phyloP scores from a whole-genome alignment of 148 eudicot genomes.

The Drosera capensis region DNA sequence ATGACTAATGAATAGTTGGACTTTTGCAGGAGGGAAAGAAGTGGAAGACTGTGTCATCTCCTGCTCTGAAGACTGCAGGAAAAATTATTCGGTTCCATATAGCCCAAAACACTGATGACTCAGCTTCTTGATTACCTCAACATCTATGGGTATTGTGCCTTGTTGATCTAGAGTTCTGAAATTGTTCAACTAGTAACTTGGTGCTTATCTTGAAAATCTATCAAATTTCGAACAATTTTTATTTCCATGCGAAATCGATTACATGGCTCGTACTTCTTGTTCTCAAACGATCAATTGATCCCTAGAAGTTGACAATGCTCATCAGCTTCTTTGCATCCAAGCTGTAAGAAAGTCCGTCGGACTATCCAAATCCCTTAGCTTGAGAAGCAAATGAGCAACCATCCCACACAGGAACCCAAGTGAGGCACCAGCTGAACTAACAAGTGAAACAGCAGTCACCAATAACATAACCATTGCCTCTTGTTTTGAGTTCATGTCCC shows the following conservation, averaged over 20 bases:
- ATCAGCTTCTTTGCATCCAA: constrained; percentile 19
- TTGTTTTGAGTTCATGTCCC: constrained; percentile 62
- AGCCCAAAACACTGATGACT: not conserved
- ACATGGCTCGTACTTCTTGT: not conserved
- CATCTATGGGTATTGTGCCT: not conserved
- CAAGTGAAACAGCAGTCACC: constrained; percentile 60
- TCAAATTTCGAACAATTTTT: no score
- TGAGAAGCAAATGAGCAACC: constrained; percentile 40
- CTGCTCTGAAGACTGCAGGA: constrained; percentile 22
- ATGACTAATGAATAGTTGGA: not conserved
- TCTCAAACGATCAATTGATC: not conserved
- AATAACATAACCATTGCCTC: constrained; percentile 59
- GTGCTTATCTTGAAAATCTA: no score
- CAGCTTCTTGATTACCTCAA: not conserved
- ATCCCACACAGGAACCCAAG: constrained; percentile 65
- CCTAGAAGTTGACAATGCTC: not conserved
- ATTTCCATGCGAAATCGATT: not conserved
- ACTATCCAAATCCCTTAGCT: constrained; percentile 29
- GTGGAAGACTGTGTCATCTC: constrained; percentile 31
- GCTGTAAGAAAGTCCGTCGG: constrained; percentile 16
- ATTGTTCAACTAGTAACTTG: not conserved
- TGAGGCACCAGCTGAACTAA: constrained; percentile 56
- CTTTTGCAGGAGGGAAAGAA: constrained; percentile 22
- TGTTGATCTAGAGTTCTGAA: not conserved
- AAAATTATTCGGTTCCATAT: constrained; percentile 17